Conservation (phyloP, 192 early-diverging fungal species). For the Cladochytrium replicatum region DNA sequence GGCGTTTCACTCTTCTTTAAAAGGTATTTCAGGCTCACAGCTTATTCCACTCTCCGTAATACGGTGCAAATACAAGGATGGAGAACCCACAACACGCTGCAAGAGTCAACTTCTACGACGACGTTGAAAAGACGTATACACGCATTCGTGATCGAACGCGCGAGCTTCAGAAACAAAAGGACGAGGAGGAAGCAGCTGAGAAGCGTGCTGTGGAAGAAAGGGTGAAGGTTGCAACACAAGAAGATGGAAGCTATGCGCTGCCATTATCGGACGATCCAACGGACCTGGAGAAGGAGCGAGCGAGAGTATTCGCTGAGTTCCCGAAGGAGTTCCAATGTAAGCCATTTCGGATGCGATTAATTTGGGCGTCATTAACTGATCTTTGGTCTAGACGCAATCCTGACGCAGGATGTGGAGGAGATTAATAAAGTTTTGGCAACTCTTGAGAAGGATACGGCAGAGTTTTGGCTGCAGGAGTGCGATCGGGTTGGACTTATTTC, state of each 20-base stretch:
- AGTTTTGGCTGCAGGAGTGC: constrained; percentile 64
- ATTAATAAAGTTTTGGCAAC: constrained; percentile 73
- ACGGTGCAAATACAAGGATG: constrained; percentile 15
- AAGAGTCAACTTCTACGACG: constrained; percentile 69
- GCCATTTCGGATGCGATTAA: not conserved
- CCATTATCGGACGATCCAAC: constrained; percentile 50
- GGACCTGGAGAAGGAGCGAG: constrained; percentile 43
- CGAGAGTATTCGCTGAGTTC: constrained; percentile 60
- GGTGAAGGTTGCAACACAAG: constrained; percentile 67
- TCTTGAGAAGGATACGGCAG: constrained; percentile 59
- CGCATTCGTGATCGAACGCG: constrained; percentile 69
- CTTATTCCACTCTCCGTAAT: not conserved
- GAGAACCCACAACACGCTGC: constrained; percentile 44
- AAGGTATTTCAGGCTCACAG: constrained; percentile 31
- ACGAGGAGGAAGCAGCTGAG: constrained; percentile 17
- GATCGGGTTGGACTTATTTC: constrained; percentile 60
- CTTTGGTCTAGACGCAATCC: constrained; percentile 44
- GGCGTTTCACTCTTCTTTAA: constrained; percentile 78
- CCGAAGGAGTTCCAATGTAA: constrained; percentile 57
- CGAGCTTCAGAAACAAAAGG: constrained; percentile 49
- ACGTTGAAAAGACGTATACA: constrained; percentile 75
- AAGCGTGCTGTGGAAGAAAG: constrained; percentile 34
- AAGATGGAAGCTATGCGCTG: constrained; percentile 60
- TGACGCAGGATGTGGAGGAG: constrained; percentile 64
- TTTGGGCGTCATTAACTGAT: not conserved